Evolutionary conservation across 75 land plant genomes (phyloP).

Genomic region (Pinus taeda): DNA sequence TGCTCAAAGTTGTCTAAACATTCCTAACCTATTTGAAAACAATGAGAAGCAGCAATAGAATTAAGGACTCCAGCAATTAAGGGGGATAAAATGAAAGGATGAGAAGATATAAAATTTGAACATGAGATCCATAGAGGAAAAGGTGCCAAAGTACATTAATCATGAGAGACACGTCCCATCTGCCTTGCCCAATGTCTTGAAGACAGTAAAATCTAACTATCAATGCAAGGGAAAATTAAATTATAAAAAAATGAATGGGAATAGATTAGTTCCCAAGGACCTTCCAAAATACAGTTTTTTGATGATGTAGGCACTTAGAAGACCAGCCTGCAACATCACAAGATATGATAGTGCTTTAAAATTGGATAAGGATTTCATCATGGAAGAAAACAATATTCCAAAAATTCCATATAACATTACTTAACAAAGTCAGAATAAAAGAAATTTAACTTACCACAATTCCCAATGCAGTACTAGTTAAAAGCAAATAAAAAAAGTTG

Average conservation of each 20-base stretch:
- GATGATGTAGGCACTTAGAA: slow-evolving; percentile 36
- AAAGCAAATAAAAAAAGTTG: slow-evolving; percentile 29
- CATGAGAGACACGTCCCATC: too few relatives aligned
- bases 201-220: neutral
- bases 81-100: neutral
- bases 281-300: slow-evolving; percentile 36
- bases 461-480: slow-evolving; percentile 39
- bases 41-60: neutral
- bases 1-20: neutral
- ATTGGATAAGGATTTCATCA: neutral
- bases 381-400: slow-evolving; percentile 1
- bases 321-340: slow-evolving; percentile 22
- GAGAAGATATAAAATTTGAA: neutral
- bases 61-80: neutral
- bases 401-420: neutral
- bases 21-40: neutral
- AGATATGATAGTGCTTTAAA: neutral
- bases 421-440: neutral
- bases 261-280: slow-evolving; percentile 1
- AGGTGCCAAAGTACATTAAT: too few relatives aligned
- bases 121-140: too few relatives aligned
- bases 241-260: neutral
- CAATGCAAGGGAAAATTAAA: neutral
- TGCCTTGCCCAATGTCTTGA: neutral
- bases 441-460: slow-evolving; percentile 19